phyloP scores from a whole-genome alignment of 306 rosid genomes.

The Begonia loranthoides region DNA sequence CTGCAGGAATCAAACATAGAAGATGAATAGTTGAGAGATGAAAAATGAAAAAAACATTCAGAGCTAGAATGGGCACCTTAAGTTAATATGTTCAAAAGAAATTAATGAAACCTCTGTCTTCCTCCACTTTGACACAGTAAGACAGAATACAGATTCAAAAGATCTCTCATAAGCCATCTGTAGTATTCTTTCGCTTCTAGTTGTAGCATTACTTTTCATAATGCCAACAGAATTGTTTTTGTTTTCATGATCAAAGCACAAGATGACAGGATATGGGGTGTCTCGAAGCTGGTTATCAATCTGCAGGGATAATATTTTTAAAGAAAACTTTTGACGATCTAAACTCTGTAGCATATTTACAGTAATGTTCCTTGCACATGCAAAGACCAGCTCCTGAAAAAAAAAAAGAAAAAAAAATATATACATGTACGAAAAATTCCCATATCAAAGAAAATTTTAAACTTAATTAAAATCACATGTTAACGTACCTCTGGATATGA shows the following conservation, averaged over 20 bases:
- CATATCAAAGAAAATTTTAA: neutral
- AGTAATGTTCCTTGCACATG: slow-evolving; percentile 45
- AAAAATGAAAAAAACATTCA: slow-evolving; percentile 8
- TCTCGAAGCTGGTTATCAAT: slow-evolving; percentile 84
- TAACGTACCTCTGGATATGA: slow-evolving; percentile 55
- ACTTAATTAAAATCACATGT: slow-evolving; percentile 7
- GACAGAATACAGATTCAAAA: slow-evolving; percentile 46
- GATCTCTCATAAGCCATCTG: slow-evolving; percentile 29
- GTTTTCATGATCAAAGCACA: slow-evolving; percentile 57
- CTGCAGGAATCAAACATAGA: slow-evolving; percentile 37
- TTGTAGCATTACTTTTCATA: slow-evolving; percentile 20
- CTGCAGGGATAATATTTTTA: slow-evolving; percentile 57
- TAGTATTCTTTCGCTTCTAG: slow-evolving; percentile 28
- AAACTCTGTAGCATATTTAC: slow-evolving; percentile 65
- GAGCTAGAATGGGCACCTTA: slow-evolving; percentile 42
- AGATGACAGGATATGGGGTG: slow-evolving; percentile 80
- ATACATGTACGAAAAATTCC: neutral
- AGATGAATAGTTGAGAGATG: slow-evolving; percentile 13
- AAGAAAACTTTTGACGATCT: slow-evolving; percentile 65
- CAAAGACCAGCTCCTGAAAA: slow-evolving; percentile 76
- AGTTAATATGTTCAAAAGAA: slow-evolving; percentile 72
- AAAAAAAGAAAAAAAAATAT: slow-evolving; percentile 3
- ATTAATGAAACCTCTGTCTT: slow-evolving; percentile 75
- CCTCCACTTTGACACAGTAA: slow-evolving; percentile 85
- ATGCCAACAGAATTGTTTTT: slow-evolving; percentile 27